Evolutionary conservation across 2,329 filamentous ascomycete species (phyloP), one percentile per base, ranked within the genome.

Genomic region (Botrytis sinoallii): DNA sequence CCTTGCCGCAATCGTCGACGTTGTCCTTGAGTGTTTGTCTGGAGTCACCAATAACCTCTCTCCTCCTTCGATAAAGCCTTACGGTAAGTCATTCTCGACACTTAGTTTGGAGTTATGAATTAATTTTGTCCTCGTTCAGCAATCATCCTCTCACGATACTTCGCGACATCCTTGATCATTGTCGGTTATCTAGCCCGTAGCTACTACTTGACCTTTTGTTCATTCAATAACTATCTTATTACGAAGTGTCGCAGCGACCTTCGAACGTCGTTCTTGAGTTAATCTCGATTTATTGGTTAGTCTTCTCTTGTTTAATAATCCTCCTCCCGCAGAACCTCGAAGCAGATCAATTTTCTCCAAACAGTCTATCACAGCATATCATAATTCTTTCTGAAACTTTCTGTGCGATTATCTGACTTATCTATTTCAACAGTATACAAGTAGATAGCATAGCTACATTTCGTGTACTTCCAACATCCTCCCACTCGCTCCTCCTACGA

Each of bases 271-370:
- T 16, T 6, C 5, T n/a, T 55, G 48, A 52, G 22, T n/a, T 52
- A 7, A 7, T 52, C 12, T n/a, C 0, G 25, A n/a, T 25, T 52
- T 16, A 14, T n/a, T n/a, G 48, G 48, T 52, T 52, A 16, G 48
- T 52, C 9, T n/a, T 52, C 25, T 52, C 10, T 12, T n/a, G 4
- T n/a, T 52, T 8, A 4, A 46, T 4, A n/a, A 55, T n/a, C 5
- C 12, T n/a, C 3, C 14, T 57, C 14, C 16, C 16, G 18, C n/a
- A 29, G 7, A 2, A 29, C 1, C 7, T 29, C 0, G 6, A 3
- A 18, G n/a, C n/a, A 16, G n/a, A 8, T 29, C 52, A 29, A 57
- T 8, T 3, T 16, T 57, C 14, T 9, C 3, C n/a, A 57, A 57
- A 8, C n/a, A 57, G 14, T 29, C 3, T 29, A 32, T 29, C 14